phyloP scores from a whole-genome alignment of 768 basidiomycete species.

The Boletus fagicola region DNA sequence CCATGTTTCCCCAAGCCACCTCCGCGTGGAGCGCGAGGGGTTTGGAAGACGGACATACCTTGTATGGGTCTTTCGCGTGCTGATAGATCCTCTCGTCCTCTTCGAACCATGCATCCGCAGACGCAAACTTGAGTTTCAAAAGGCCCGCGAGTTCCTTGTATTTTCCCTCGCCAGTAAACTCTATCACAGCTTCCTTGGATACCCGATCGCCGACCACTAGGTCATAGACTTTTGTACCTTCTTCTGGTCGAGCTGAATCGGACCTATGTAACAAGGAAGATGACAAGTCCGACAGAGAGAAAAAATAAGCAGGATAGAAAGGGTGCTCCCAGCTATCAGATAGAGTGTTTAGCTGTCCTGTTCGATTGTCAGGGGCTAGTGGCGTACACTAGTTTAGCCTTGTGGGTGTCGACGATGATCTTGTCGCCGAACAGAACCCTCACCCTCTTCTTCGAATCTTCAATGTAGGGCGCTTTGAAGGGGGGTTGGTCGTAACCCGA shows the following conservation, averaged over 20 bases:
- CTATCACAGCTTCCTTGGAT: conserved; percentile 40
- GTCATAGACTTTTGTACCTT: conserved; percentile 42
- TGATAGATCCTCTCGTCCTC: conserved; percentile 61
- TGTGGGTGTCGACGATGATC: conserved; percentile 53
- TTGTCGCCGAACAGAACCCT: conserved; percentile 52
- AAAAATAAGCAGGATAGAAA: conserved; percentile 56
- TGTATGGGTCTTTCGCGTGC: conserved; percentile 70
- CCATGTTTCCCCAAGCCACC: no score
- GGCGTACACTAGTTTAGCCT: conserved; percentile 59
- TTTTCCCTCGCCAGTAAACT: conserved; percentile 28
- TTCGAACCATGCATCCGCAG: conserved; percentile 65
- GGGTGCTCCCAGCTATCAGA: conserved; percentile 52
- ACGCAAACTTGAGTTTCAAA: conserved; percentile 47
- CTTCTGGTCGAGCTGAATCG: conserved; percentile 29
- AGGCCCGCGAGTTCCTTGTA: conserved; percentile 44
- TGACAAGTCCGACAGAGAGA: conserved; percentile 45
- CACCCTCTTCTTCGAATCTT: conserved; percentile 49
- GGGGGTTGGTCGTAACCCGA: conserved; percentile 26
- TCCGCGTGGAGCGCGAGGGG: not conserved
- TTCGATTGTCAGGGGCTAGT: not conserved
- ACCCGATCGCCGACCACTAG: conserved; percentile 41
- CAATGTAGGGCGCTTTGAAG: conserved; percentile 46
- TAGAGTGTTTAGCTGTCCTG: not conserved
- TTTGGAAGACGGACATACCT: conserved; percentile 39
- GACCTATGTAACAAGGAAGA: conserved; percentile 39